These are phyloP conservation scores for Diaporthe citrichinensis DNA, from an alignment of 2,329 filamentous ascomycete species.

Conservation along the genomic window DNA sequence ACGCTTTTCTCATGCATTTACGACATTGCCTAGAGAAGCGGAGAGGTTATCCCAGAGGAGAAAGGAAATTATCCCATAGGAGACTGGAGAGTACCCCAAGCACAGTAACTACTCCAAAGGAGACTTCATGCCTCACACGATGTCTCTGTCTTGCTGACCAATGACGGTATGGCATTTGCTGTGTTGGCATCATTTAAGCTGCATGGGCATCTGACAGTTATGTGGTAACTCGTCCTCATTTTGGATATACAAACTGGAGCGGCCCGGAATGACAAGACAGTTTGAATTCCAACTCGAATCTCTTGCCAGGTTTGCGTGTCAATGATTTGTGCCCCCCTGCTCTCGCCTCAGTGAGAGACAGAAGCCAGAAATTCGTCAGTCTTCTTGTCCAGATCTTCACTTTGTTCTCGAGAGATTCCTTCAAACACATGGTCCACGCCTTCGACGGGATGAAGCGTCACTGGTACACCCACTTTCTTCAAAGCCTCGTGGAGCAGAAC, in stretches of 20 bases:
- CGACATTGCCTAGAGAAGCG: no score
- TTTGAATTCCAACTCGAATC: background rate
- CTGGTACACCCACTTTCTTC: slow-evolving; percentile 11
- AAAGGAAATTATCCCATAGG: no score
- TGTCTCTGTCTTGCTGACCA: background rate
- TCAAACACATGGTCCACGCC: slow-evolving; percentile 37
- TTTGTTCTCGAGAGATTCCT: slow-evolving; percentile 36
- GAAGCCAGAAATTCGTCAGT: slow-evolving; percentile 39
- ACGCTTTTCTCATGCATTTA: no score
- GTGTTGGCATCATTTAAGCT: background rate
- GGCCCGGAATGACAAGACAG: background rate
- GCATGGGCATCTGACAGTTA: background rate
- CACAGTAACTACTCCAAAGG: no score
- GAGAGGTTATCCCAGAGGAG: no score
- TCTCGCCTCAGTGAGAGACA: background rate
- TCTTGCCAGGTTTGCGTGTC: background rate
- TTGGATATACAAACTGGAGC: background rate
- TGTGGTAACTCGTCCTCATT: background rate
- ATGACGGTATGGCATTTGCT: background rate
- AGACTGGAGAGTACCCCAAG: no score
- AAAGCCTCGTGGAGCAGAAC: slow-evolving; percentile 36
- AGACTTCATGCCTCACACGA: background rate
- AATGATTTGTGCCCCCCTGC: background rate
- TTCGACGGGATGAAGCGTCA: slow-evolving; percentile 24
- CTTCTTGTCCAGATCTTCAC: slow-evolving; percentile 30